A percentile compares a stretch with the other conserved stretches of the same genome.
phyloP scores from a whole-genome alignment of 768 basidiomycete species.

The Tylopilus rubrobrunneus region DNA sequence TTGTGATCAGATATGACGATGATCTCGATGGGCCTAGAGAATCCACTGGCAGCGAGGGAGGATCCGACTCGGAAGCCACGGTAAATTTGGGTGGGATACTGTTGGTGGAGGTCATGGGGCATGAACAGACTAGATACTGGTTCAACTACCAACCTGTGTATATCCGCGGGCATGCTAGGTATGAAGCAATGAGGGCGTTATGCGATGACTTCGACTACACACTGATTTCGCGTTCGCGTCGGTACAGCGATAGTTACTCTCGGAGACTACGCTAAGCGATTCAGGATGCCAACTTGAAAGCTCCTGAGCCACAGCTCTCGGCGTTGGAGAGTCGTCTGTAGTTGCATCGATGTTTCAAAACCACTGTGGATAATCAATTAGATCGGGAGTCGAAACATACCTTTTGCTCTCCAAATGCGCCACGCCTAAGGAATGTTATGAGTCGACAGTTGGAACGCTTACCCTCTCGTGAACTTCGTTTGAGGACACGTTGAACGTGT shows the following conservation, averaged over 20 bases:
- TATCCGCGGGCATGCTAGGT: constrained; percentile 6
- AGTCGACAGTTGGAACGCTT: not conserved
- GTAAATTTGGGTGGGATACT: constrained; percentile 21
- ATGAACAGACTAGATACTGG: no score
- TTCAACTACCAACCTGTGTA: constrained; percentile 16
- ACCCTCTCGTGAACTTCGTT: constrained; percentile 21
- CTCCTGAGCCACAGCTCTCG: not conserved
- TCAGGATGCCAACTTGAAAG: not conserved
- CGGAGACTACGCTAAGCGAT: constrained; percentile 21
- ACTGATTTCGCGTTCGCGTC: constrained; percentile 10
- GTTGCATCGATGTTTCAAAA: not conserved
- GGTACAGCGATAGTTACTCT: constrained; percentile 20
- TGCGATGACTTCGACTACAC: constrained; percentile 1
- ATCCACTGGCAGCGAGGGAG: not conserved
- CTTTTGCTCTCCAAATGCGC: not conserved
- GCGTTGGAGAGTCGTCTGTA: not conserved
- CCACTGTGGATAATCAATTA: constrained; percentile 1
- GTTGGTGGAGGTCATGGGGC: not conserved
- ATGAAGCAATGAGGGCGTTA: not conserved
- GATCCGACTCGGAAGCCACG: not conserved
- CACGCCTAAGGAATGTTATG: no score
- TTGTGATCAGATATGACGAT: constrained; percentile 32
- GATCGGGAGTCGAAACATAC: constrained; percentile 3
- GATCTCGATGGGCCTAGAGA: constrained; percentile 25
- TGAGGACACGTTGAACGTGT: constrained; percentile 17